A percentile compares a stretch with the other conserved stretches of the same genome.
Evolutionary conservation across 192 early-diverging fungal species (phyloP).

Genomic region (Gaertneriomyces sp.): DNA sequence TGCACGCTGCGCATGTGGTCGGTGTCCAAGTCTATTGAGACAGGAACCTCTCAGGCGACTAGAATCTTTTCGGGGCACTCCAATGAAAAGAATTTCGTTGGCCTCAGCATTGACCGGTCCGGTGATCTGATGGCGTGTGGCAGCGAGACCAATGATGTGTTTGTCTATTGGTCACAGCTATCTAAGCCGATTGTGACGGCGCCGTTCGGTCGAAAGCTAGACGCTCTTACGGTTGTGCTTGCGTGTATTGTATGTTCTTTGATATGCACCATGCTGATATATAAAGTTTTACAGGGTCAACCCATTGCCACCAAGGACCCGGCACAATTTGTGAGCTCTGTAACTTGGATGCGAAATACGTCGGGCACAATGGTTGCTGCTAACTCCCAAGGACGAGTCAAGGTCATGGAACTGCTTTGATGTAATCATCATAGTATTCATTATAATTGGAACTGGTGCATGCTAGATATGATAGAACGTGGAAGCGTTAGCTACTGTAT

Average conservation of each 20-base stretch:
- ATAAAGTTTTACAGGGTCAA: constrained; percentile 40
- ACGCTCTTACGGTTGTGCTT: constrained; percentile 57
- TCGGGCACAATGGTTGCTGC: constrained; percentile 75
- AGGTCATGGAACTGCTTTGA: constrained; percentile 66
- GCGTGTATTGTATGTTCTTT: neutral
- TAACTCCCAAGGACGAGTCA: constrained; percentile 87
- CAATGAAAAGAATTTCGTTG: constrained; percentile 98
- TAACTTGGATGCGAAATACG: constrained; percentile 81
- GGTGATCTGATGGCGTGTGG: constrained; percentile 88
- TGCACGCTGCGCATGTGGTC: constrained; percentile 85
- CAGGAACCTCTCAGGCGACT: constrained; percentile 36
- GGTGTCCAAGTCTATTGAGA: constrained; percentile 1
- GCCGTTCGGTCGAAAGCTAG: constrained; percentile 68
- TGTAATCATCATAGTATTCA: no score
- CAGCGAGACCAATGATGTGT: constrained; percentile 88
- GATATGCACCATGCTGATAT: neutral
- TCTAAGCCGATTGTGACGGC: constrained; percentile 70
- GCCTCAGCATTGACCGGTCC: constrained; percentile 66
- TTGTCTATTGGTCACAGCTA: constrained; percentile 74
- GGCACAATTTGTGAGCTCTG: constrained; percentile 80
- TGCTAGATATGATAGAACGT: no score
- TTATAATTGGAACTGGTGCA: no score
- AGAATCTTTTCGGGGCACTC: constrained; percentile 79
- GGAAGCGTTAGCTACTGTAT: no score
- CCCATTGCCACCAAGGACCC: constrained; percentile 56